Base-by-base conservation (phyloP, 306 rosid genomes). In the Ormosia semicastrata region DNA sequence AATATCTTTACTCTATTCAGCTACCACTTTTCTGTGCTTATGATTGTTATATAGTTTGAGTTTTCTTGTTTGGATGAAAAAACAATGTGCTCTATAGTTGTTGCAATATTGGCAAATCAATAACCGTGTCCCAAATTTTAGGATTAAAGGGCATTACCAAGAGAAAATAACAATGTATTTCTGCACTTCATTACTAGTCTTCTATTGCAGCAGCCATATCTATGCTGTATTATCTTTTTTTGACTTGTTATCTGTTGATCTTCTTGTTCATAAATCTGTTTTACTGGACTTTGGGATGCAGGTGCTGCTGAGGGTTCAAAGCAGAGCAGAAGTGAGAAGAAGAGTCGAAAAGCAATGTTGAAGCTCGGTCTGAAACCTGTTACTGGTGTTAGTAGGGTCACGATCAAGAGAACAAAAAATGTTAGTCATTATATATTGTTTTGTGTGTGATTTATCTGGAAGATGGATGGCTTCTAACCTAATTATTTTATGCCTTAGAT, bases 311-410 rank as follows among this genome's bases (percentile, higher is more conserved):
- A 91, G 69, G 88, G 92, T 65, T 93, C 98, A 34, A 96, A 96
- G 85, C 99, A 96, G 85, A 93, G 97, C 93, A 86, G 98, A 85
- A 96, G 98, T 11, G 99, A 96, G 87, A 96, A 96, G 89, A 96
- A 96, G 90, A 96, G 98, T 70, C 89, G 98, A 65, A 96, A 96
- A 81, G 99, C 98, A 15, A 92, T 96, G 98, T 53, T 96, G 92
- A 93, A 96, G 89, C 90, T 96, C 9, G 99, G 99, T 18, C 86
- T 96, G 89, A 92, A 91, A 78, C 94, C 97, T 13, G 93, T 93
- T 39, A 88, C 94, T 0, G 97, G 99, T 53, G 97, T 96, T 74
- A 91, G 94, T 78, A 86, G 99, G 59, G 98, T 96, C 68, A 93
- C 98, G 77, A 91, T 93, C 86, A 93, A 93, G 77, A 93, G 97